A percentile compares a stretch with the other conserved stretches of the same genome.
Evolutionary conservation across 2,329 filamentous ascomycete species (phyloP).

Genomic region (Aspergillus felis): DNA sequence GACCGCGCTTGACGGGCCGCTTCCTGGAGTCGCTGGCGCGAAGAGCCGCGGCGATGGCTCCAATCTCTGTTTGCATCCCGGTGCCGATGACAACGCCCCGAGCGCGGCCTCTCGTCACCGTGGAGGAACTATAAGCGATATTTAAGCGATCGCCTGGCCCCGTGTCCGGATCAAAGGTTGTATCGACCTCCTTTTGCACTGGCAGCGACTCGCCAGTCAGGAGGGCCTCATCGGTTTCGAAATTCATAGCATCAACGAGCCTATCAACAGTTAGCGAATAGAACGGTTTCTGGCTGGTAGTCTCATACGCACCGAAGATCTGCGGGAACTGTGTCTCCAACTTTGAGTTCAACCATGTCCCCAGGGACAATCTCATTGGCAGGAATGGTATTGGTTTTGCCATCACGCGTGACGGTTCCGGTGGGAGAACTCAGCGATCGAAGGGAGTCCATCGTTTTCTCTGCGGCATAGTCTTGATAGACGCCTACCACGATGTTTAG

Average conservation of each 20-base stretch:
- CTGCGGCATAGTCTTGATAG: conserved; percentile 58
- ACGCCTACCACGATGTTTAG: conserved; percentile 59
- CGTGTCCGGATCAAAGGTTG: conserved; percentile 47
- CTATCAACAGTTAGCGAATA: conserved; percentile 36
- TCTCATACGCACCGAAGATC: conserved; percentile 49
- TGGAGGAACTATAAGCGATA: conserved; percentile 60
- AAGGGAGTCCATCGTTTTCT: conserved; percentile 60
- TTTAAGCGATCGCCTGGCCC: conserved; percentile 59
- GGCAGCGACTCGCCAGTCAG: conserved; percentile 61
- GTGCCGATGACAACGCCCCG: conserved; percentile 59
- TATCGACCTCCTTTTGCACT: conserved; percentile 50
- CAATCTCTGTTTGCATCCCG: conserved; percentile 61
- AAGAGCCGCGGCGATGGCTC: conserved; percentile 61
- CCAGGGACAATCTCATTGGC: conserved; percentile 60
- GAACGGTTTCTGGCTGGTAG: background rate
- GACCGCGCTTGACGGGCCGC: conserved; percentile 50
- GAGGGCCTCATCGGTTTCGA: conserved; percentile 68
- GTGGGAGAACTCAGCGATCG: conserved; percentile 55
- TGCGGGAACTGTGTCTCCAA: conserved; percentile 60
- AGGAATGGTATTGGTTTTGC: conserved; percentile 51
- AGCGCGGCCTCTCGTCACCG: conserved; percentile 58
- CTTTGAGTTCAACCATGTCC: conserved; percentile 54
- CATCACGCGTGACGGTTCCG: conserved; percentile 56
- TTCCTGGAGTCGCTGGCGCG: conserved; percentile 55
- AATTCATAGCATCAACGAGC: conserved; percentile 61